Base-by-base conservation (phyloP, 2,329 filamentous ascomycete genomes). In the Akanthomyces uredinophilus region DNA sequence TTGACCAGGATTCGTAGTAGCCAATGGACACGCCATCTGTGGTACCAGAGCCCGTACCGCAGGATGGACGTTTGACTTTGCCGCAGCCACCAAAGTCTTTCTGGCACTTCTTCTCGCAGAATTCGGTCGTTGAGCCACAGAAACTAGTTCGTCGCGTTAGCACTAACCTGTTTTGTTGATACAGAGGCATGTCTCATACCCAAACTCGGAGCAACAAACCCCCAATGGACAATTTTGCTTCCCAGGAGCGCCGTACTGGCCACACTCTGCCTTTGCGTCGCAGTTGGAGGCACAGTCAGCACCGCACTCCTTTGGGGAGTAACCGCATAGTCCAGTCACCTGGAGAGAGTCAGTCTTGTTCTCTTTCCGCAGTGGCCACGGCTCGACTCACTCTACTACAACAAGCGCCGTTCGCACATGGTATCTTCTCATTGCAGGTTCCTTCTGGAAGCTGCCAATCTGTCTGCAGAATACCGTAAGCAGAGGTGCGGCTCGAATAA, bases 1-100 rank as follows among this genome's bases (percentile, higher is more conserved):
- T 51, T 1, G 64, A 62, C 62, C 64, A 64, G 4, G 32, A 37
- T 44, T 65, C 64, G 22, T 76, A 77, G 60, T 76, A 77, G 1
- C 74, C 75, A 20, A 76, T 70, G 1, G 64, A 62, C 22, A 61
- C 65, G 54, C 63, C 53, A 49, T 11, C 59, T 8, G 44, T 35
- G 41, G 57, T 60, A 35, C 60, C n/a, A 4, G 52, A 46, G 20
- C 35, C 35, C 24, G 5, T 27, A 24, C 43, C 27, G 44, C 56
- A 59, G 1, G 41, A 50, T 18, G 29, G 56, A 3, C 32, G 27
- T 18, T 35, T 35, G 14, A 53, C 32, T n/a, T 53, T 53, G 14
- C 51, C 51, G 10, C 49, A 51, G 49, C 49, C 24, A 13, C 49
- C 49, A 35, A 18, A 51, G 24, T 14, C 49, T 22, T 51, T 35